A percentile compares a stretch with the other conserved stretches of the same genome.
Conservation (phyloP, 306 rosid species). For the Clitoria ternatea region DNA sequence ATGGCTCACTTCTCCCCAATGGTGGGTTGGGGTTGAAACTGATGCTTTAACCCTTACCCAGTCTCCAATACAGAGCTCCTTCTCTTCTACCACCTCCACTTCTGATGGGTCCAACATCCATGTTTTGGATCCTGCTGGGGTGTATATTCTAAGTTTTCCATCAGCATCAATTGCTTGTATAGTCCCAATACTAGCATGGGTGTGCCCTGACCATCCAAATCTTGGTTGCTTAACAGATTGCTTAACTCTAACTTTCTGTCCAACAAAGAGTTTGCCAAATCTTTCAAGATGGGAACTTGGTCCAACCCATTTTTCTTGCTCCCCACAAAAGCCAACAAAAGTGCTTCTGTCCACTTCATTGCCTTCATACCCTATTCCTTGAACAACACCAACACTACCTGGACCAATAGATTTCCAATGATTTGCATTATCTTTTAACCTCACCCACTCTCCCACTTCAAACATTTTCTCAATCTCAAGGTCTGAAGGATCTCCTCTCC, state of each 20-base stretch:
- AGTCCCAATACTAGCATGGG: conserved; percentile 66
- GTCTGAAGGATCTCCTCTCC: conserved; percentile 97
- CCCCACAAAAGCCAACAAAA: conserved; percentile 82
- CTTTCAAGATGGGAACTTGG: conserved; percentile 67
- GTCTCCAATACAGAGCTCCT: conserved; percentile 75
- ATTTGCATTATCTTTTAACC: conserved; percentile 52
- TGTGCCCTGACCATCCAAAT: conserved; percentile 96
- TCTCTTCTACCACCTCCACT: conserved; percentile 71
- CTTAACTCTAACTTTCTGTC: conserved; percentile 81
- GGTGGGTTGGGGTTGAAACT: conserved; percentile 82
- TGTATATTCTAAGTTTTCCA: conserved; percentile 86
- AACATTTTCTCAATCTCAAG: conserved; percentile 72
- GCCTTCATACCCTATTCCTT: conserved; percentile 80
- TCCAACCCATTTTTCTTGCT: conserved; percentile 94
- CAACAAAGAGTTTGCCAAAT: conserved; percentile 63
- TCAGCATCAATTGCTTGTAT: conserved; percentile 89
- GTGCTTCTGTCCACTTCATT: conserved; percentile 74
- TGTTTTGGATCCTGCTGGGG: conserved; percentile 83
- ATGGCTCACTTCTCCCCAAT: conserved; percentile 97
- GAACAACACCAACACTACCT: conserved; percentile 89
- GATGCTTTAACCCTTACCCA: conserved; percentile 85
- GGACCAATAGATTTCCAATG: conserved; percentile 78
- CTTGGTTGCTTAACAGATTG: conserved; percentile 69
- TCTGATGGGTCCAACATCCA: conserved; percentile 99
- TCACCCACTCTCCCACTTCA: conserved; percentile 98